Conservation (phyloP, 2,329 filamentous ascomycete species). For the Sarocladiaceae sp. region DNA sequence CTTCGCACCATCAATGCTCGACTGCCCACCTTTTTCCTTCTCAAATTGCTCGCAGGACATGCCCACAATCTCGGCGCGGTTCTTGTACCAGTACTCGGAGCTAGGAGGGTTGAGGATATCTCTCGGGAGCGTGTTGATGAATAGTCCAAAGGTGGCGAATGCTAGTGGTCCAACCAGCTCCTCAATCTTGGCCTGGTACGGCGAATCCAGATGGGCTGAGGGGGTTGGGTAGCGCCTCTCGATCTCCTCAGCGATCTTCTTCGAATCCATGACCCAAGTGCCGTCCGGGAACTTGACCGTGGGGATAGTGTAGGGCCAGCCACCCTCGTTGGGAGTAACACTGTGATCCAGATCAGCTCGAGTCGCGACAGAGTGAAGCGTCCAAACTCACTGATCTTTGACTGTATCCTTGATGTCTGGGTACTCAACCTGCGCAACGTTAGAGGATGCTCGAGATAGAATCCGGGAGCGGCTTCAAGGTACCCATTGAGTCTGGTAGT, state of each 20-base stretch:
- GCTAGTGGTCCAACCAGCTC: conserved; percentile 28
- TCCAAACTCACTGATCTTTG: conserved; percentile 38
- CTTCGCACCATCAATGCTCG: conserved; percentile 40
- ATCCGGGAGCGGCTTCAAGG: conserved; percentile 7
- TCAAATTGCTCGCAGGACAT: conserved; percentile 46
- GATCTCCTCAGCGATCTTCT: conserved; percentile 50
- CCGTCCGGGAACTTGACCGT: conserved; percentile 49
- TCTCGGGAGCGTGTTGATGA: conserved; percentile 41
- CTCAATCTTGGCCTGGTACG: conserved; percentile 38
- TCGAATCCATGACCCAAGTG: conserved; percentile 58
- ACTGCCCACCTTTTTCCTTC: conserved; percentile 40
- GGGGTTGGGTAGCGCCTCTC: conserved; percentile 54
- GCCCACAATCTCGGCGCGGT: conserved; percentile 42
- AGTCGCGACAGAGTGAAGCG: not conserved
- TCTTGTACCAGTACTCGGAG: conserved; percentile 47
- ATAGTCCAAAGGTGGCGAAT: conserved; percentile 30
- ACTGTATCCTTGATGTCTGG: conserved; percentile 51
- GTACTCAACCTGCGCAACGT: conserved; percentile 43
- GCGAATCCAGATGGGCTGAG: conserved; percentile 50
- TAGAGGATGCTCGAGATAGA: not conserved
- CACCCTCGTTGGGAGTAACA: conserved; percentile 33
- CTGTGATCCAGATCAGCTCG: not conserved
- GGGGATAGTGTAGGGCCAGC: conserved; percentile 46
- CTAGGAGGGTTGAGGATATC: conserved; percentile 45
- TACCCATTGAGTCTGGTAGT: conserved; percentile 57